phyloP scores from a whole-genome alignment of 2,329 filamentous ascomycete genomes.

The Colletotrichum cereale region DNA sequence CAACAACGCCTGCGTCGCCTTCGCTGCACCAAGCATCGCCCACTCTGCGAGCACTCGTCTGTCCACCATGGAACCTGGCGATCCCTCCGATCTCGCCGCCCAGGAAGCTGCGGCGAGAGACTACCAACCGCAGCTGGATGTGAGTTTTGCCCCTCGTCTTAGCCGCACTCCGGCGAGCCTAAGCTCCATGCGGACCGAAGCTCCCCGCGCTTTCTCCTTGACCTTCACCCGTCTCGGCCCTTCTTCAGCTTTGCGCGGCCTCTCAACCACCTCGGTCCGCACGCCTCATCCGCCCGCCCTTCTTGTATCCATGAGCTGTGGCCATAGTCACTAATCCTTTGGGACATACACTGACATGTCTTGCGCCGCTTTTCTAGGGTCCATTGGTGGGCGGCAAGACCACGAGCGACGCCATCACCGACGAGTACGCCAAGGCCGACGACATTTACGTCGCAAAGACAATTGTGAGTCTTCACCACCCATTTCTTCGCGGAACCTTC shows the following conservation, averaged over 20 bases:
- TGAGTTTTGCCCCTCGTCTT: conserved; percentile 49
- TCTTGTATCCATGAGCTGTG: neutral
- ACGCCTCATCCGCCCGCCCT: neutral
- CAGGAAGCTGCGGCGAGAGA: conserved; percentile 72
- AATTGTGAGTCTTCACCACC: conserved; percentile 68
- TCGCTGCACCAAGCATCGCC: conserved; percentile 36
- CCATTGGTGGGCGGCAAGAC: conserved; percentile 84
- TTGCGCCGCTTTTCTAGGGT: conserved; percentile 68
- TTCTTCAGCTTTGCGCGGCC: neutral
- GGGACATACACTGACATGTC: neutral
- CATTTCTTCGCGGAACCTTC: too few relatives aligned
- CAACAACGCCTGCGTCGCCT: conserved; percentile 14
- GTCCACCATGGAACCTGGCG: conserved; percentile 42
- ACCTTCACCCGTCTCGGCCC: conserved; percentile 32
- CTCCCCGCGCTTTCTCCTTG: conserved; percentile 5
- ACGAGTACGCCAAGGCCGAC: conserved; percentile 91
- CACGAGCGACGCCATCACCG: conserved; percentile 80
- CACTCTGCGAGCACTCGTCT: conserved; percentile 53
- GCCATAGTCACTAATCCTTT: too few relatives aligned
- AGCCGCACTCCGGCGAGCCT: neutral
- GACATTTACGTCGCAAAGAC: conserved; percentile 89
- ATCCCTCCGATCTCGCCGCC: conserved; percentile 62
- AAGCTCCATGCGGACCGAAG: conserved; percentile 7
- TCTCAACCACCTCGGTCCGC: neutral
- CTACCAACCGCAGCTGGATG: conserved; percentile 69